Evolutionary conservation across 164 flowering plant species (phyloP).

Genomic region (Litsea cubeba): DNA sequence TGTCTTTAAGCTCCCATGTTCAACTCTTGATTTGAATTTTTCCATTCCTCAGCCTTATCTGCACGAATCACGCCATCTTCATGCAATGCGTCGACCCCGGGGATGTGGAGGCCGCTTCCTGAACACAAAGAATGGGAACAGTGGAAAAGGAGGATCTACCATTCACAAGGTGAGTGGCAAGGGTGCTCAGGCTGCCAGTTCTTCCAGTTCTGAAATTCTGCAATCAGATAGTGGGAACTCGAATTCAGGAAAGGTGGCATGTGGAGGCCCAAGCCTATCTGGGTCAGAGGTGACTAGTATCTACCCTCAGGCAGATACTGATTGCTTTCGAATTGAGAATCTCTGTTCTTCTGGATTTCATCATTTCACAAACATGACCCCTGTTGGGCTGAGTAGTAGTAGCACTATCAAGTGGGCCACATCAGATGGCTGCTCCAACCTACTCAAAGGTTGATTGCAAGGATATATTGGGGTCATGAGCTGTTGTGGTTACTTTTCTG

Average conservation of each 20-base stretch:
- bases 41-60: slow-evolving; percentile 44
- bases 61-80: slow-evolving; percentile 91
- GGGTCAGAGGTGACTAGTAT: slow-evolving; percentile 64
- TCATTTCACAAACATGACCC: slow-evolving; percentile 29
- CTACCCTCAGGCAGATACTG: slow-evolving; percentile 36
- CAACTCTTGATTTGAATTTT: background rate
- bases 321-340: slow-evolving; percentile 31
- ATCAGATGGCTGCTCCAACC: slow-evolving; percentile 49
- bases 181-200: slow-evolving; percentile 28
- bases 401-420: slow-evolving; percentile 52
- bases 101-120: slow-evolving; percentile 88
- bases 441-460: slow-evolving; percentile 36
- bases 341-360: slow-evolving; percentile 27
- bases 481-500: slow-evolving; percentile 3
- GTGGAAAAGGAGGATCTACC: slow-evolving; percentile 20
- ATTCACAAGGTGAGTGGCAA: slow-evolving; percentile 14
- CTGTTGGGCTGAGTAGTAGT: slow-evolving; percentile 27
- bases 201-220: slow-evolving; percentile 55
- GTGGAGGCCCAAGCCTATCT: slow-evolving; percentile 27
- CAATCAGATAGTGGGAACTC: slow-evolving; percentile 48
- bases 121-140: slow-evolving; percentile 42
- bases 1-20: background rate
- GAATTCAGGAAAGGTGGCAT: slow-evolving; percentile 42
- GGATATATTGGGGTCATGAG: slow-evolving; percentile 9
- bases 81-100: slow-evolving; percentile 83